Base-by-base conservation (phyloP, 257 asterid species). In the Haberlea rhodopensis region DNA sequence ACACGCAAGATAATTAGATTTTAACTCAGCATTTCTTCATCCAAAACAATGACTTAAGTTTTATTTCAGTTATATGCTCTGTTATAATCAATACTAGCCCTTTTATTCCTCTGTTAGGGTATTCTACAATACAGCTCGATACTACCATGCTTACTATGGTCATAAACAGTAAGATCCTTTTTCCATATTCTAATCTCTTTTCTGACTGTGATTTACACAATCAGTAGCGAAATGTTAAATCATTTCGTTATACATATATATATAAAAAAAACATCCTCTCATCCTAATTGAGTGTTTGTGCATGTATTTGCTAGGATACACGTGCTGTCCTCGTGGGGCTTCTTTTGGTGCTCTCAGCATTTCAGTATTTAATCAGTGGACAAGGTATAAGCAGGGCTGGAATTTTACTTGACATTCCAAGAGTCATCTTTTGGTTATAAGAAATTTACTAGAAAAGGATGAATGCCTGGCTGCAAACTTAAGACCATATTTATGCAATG, bases 101-200 rank as follows among this genome's bases (percentile, higher is more conserved):
- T 62, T 53, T 57, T 71, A 57, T 60, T 64, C 70, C 73, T 55
- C 60, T 62, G 11, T 63, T 73, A 92, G 95, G 95, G 87, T 89
- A 23, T 87, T 94, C 73, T 87, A 94, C 78, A 94, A 94, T 69
- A 78, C 97, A 34, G 97, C 99, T 51, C 77, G 95, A 40, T 94
- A 92, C 81, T 90, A 94, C 78, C 95, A 70, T 69, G 99, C 99
- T 73, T 90, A 89, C 79, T 90, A 94, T 67, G 96, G 97, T 74
- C 95, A 94, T 74, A 94, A 86, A 94, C 95, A 61, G 99, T 87
- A 72, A 82, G 97, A 60, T 66, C 27, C 60, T 57, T 69, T 63
- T 49, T 53, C 60, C 63, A 11, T 60, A 40, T 64, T 63, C 28
- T 43, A 25, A 26, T 65, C 48, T 51, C 49, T 63, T 54, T 62